phyloP scores from a whole-genome alignment of 352 stramenopile genomes.

The Discostella stelligera region DNA sequence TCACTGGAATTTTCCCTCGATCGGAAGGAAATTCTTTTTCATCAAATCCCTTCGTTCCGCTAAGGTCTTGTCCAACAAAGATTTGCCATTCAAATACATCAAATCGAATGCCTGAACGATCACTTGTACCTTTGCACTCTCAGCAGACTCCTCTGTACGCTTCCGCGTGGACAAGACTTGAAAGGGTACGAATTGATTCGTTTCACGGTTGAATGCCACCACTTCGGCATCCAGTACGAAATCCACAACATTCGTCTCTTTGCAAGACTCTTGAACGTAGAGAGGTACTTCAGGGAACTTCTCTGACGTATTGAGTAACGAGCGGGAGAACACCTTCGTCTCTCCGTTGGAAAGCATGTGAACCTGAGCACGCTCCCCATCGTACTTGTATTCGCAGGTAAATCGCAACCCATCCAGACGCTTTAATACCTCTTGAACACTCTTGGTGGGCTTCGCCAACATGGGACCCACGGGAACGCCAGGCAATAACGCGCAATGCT shows the following conservation, averaged over 20 bases:
- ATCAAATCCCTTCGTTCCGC: constrained; percentile 90
- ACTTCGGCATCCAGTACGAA: constrained; percentile 99
- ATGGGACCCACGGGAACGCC: constrained; percentile 98
- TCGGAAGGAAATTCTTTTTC: constrained; percentile 89
- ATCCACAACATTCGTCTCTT: constrained; percentile 48
- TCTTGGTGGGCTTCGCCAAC: constrained; percentile 96
- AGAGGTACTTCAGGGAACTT: constrained; percentile 93
- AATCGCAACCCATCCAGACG: constrained; percentile 93
- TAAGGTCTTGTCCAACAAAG: constrained; percentile 89
- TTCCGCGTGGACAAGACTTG: constrained; percentile 97
- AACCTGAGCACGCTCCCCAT: constrained; percentile 95
- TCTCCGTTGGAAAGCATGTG: constrained; percentile 88
- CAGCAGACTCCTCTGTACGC: constrained; percentile 85
- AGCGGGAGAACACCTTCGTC: constrained; percentile 96
- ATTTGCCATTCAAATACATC: constrained; percentile 96
- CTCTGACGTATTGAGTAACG: constrained; percentile 96
- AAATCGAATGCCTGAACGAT: constrained; percentile 98
- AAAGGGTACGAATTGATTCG: constrained; percentile 96
- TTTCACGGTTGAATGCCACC: constrained; percentile 96
- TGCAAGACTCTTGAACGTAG: constrained; percentile 80
- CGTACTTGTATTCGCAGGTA: constrained; percentile 99
- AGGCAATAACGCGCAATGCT: constrained; percentile 88
- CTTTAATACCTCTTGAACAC: constrained; percentile 94
- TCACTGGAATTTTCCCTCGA: constrained; percentile 93
- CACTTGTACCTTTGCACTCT: constrained; percentile 79